Evolutionary conservation across 352 stramenopile genomes (phyloP), one percentile per base, ranked within the genome.

Genomic region (Phytophthora crassamura): DNA sequence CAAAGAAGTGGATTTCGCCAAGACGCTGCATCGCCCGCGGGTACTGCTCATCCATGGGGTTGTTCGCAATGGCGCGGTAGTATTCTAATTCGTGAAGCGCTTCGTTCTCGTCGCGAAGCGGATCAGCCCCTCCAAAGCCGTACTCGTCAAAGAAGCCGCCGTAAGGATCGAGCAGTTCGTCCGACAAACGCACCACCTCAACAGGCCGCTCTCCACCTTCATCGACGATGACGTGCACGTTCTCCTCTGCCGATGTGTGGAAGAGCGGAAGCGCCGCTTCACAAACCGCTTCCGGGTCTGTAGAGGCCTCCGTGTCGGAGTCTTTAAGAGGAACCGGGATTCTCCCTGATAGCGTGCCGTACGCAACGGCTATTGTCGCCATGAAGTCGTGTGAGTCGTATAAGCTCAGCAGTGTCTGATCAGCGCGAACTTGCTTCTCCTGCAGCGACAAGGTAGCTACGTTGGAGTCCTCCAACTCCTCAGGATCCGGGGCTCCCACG

Each of bases 1-100:
- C 86, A 34, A 89, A 91, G 51, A 86, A 93, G 35, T 90, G 83
- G 49, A 86, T 79, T 65, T 91, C 84, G 7, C 78, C 86, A 10
- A 94, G 76, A 25, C 75, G 74, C 25, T 91, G 74, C 14, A 86
- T 84, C 3, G 86, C 86, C 41, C 81, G 73, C 9, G 74, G 59
- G 58, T 75, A 90, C 53, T 84, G 71, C 7, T 88, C 78, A 42
- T 91, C 80, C 47, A 79, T 76, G 0, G 81, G 82, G 35, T 90
- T 88, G 16, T 64, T 75, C 2, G 84, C 84, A 33, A 91, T 67
- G 15, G 69, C 66, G 7, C 78, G 82, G 22, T 89, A 88, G 65
- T 91, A 90, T 39, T 91, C 78, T 12, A 91, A 72, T 7, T 75
- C 72, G 15, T 91, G 74, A 20, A 78, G 50, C 1, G 80, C 77